These are phyloP conservation scores for Suillus lakei DNA, from an alignment of 768 basidiomycete genomes.

Conservation along the genomic window DNA sequence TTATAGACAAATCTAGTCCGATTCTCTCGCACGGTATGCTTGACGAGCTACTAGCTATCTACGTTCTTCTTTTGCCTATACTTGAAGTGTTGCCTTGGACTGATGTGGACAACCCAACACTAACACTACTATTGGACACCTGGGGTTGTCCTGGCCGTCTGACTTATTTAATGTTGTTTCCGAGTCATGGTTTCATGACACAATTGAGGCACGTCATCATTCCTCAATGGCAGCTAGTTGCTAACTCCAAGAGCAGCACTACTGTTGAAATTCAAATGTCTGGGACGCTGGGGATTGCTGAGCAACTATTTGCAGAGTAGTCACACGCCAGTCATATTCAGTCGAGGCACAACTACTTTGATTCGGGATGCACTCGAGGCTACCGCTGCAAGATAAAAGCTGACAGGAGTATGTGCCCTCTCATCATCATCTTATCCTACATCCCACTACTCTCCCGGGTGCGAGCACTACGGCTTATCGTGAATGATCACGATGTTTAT, in stretches of 20 bases:
- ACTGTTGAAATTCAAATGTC: not conserved
- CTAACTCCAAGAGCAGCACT: not conserved
- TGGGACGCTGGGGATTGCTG: not conserved
- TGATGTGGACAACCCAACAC: not conserved
- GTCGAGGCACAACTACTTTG: not conserved
- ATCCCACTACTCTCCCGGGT: not conserved
- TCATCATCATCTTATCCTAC: not conserved
- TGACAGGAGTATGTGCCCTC: not conserved
- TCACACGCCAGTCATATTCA: not conserved
- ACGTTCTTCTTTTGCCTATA: not conserved
- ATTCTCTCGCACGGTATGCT: not conserved
- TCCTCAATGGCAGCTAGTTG: not conserved
- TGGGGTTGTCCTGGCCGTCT: not conserved
- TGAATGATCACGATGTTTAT: constrained; percentile 14
- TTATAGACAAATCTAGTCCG: not conserved
- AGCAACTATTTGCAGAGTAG: not conserved
- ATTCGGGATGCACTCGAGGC: not conserved
- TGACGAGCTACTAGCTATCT: not conserved
- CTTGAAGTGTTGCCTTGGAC: not conserved
- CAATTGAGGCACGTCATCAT: not conserved
- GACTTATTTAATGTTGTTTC: not conserved
- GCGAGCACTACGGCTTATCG: not conserved
- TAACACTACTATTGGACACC: not conserved
- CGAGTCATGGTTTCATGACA: not conserved
- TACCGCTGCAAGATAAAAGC: not conserved